Base-by-base conservation (phyloP, 2,329 filamentous ascomycete genomes). In the Phyllosticta ampelicida region DNA sequence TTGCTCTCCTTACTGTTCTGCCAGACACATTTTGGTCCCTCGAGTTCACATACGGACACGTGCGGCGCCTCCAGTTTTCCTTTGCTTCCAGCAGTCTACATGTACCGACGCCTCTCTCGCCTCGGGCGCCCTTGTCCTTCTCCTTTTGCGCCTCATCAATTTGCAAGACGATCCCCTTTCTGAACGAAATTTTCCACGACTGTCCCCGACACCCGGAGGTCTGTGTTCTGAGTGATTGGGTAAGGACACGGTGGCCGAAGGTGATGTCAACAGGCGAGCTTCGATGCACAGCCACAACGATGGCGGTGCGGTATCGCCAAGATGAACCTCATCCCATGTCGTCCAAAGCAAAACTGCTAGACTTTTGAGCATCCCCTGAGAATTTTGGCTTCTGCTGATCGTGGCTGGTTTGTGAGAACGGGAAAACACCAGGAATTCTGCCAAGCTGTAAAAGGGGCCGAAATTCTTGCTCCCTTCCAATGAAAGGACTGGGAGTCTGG, bases 151-250 rank as follows among this genome's bases (percentile, higher is more conserved):
- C 55, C 50, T 53, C 55, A 58, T 53, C 30, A 20, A 8, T 26
- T 30, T 16, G 8, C 19, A 51, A 58, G 36, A 13, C n/a, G 55
- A 58, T 58, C 55, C 48, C 30, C 50, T 30, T 56, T 48, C 44
- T 53, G 55, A 58, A 53, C 50, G 50, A 58, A 58, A 58, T 58
- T 58, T 13, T 44, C 36, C 36, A 44, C 13, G 11, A 5, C 13
- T n/a, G 13, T 44, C 36, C 13, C 36, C 36, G 36, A n/a, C 36
- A 44, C 36, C 36, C n/a, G n/a, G 36, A 44, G 36, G 36, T n/a
- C 36, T 44, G 36, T 44, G 36, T n/a, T 16, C 16, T n/a, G 36
- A 16, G 36, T n/a, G 13, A 44, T 44, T 16, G 36, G 13, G 11
- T 44, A 44, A 44, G 36, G 36, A n/a, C 36, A 44, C 36, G 36